These are phyloP conservation scores for Candida dendrica DNA, from an alignment of 805 yeast genomes.

Conservation along the genomic window DNA sequence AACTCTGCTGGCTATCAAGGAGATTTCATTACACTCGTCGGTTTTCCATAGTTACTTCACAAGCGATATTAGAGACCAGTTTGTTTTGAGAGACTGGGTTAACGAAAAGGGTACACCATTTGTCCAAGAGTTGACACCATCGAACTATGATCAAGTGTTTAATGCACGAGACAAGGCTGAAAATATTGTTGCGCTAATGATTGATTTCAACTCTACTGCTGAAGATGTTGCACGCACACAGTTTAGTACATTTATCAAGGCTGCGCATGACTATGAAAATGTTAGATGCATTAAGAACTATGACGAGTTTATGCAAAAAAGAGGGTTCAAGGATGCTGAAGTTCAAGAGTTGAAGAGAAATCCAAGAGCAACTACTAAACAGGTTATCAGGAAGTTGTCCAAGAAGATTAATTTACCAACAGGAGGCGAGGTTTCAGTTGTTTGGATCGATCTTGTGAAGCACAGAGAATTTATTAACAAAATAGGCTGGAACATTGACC, in stretches of 20 bases:
- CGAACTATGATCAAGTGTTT: background rate
- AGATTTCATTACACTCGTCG: constrained; percentile 42
- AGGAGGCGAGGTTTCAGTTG: constrained; percentile 34
- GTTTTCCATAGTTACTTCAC: constrained; percentile 58
- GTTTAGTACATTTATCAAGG: constrained; percentile 30
- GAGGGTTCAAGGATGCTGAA: constrained; percentile 33
- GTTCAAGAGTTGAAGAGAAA: constrained; percentile 37
- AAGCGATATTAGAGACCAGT: constrained; percentile 49
- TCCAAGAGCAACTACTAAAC: constrained; percentile 30
- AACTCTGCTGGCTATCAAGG: constrained; percentile 53
- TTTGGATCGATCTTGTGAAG: constrained; percentile 44
- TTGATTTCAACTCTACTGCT: background rate
- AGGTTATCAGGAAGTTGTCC: constrained; percentile 40
- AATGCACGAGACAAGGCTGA: background rate
- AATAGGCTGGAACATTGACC: constrained; percentile 13
- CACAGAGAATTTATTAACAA: constrained; percentile 22
- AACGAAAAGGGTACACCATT: constrained; percentile 38
- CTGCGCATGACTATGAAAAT: constrained; percentile 43
- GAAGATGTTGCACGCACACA: constrained; percentile 5
- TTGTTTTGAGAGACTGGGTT: constrained; percentile 41
- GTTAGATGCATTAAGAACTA: constrained; percentile 34
- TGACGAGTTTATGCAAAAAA: constrained; percentile 27
- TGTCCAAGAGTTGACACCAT: constrained; percentile 40
- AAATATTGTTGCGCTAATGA: background rate
- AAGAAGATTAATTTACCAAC: constrained; percentile 39